Base-by-base conservation (phyloP, 2,329 filamentous ascomycete genomes). In the Trichoderma simmonsii region DNA sequence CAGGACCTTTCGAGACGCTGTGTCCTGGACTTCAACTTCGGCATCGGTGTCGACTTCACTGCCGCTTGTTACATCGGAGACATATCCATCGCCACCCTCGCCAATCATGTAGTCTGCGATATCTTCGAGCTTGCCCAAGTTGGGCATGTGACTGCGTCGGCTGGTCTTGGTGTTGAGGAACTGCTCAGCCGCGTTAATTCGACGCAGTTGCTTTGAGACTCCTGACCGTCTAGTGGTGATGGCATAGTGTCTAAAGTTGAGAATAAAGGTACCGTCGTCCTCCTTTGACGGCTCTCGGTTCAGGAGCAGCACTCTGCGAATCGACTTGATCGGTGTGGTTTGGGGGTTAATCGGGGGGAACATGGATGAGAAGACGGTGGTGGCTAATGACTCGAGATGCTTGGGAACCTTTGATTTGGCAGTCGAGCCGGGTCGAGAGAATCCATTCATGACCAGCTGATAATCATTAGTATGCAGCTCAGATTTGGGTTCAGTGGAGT, bases 401-500 rank as follows among this genome's bases (percentile, higher is more conserved):
- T 94, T 97, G 6, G 95, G 94, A n/a, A 97, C 91, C 73, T 92
- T 90, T 26, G 90, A 88, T 71, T 86, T 87, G 34, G 88, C 82
- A 71, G 90, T 88, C 59, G 87, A 79, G 36, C 84, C 85, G 32
- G 92, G 87, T 4, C 90, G 91, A 51, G 89, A 89, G 82, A 99
- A 97, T 82, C 97, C 98, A 84, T 99, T 99, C 96, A 99, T 98
- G 75, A 99, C 96, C 59, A 99, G 88, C 89, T 92, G 73, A 3
- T 32, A 65, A 14, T 36, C 7, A 75, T 83, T 78, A 83, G 77
- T 73, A 21, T 4, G 15, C 18, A 6, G 28, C 12, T 34, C 7
- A 12, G 26, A 15, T 15, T 60, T 1, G 2, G 18, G 2, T 5
- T 2, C 9, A n/a, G n/a, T 30, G 7, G 28, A n/a, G 12, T 30